These are phyloP conservation scores for Cercospora nicotianae DNA, from an alignment of 2,329 filamentous ascomycete species.

Conservation along the genomic window DNA sequence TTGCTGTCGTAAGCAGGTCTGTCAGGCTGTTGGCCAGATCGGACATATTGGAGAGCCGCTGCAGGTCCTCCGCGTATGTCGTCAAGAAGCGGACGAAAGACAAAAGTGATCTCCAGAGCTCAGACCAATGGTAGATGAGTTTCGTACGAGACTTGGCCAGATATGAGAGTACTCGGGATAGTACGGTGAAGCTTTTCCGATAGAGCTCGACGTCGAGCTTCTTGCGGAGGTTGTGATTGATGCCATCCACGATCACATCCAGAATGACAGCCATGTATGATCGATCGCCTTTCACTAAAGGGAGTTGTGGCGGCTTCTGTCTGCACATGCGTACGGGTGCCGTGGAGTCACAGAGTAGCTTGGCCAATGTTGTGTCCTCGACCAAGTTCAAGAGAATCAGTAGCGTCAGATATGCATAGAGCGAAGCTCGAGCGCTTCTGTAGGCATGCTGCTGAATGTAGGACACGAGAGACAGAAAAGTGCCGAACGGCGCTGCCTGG, in stretches of 20 bases:
- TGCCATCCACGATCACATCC: constrained; percentile 83
- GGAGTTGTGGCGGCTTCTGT: constrained; percentile 83
- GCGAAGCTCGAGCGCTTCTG: constrained; percentile 71
- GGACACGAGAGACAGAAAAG: constrained; percentile 83
- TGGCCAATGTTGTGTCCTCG: constrained; percentile 79
- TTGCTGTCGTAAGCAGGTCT: constrained; percentile 77
- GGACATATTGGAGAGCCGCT: constrained; percentile 66
- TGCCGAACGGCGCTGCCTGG: constrained; percentile 62
- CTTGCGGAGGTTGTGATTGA: constrained; percentile 89
- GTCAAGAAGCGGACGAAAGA: constrained; percentile 87
- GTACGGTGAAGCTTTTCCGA: constrained; percentile 72
- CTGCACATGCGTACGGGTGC: constrained; percentile 78
- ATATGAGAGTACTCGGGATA: constrained; percentile 80
- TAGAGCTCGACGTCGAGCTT: constrained; percentile 75
- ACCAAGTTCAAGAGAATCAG: constrained; percentile 83
- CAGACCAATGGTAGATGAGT: constrained; percentile 87
- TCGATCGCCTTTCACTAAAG: constrained; percentile 67
- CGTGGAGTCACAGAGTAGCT: constrained; percentile 78
- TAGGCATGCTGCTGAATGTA: constrained; percentile 94
- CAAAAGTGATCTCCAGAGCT: constrained; percentile 86
- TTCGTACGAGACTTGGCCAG: constrained; percentile 79
- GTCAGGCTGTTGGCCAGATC: constrained; percentile 74
- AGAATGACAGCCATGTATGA: constrained; percentile 74
- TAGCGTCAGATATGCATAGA: constrained; percentile 82
- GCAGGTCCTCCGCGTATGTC: constrained; percentile 78